phyloP scores from a whole-genome alignment of 2,329 filamentous ascomycete genomes.

The Sordariomycetes sp. region DNA sequence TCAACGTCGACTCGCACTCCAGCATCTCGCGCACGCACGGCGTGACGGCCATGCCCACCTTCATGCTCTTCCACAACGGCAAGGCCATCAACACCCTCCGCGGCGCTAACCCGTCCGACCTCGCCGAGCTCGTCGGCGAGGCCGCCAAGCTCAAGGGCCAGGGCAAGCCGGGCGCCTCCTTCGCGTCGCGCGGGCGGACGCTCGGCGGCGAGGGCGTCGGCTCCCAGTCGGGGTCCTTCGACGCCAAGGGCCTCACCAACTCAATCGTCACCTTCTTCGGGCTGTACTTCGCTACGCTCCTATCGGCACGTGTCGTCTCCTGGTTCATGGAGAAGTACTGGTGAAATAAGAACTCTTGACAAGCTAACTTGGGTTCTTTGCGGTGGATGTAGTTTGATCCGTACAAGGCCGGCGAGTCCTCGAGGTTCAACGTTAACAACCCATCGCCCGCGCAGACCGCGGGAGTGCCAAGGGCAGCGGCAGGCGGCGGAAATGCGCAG shows the following conservation, averaged over 20 bases:
- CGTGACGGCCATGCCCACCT: slow-evolving; percentile 86
- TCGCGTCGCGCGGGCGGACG: slow-evolving; percentile 45
- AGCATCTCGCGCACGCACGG: slow-evolving; percentile 67
- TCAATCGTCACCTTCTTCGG: slow-evolving; percentile 44
- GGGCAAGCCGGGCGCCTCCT: slow-evolving; percentile 34
- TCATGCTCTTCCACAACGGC: slow-evolving; percentile 77
- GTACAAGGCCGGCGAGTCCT: slow-evolving; percentile 49
- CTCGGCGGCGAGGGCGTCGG: slow-evolving; percentile 41
- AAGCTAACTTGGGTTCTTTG: not conserved
- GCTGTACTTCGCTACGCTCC: slow-evolving; percentile 50
- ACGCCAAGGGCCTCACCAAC: slow-evolving; percentile 35
- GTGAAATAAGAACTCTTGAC: slow-evolving; percentile 12
- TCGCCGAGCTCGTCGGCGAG: slow-evolving; percentile 68
- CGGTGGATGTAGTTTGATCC: slow-evolving; percentile 42
- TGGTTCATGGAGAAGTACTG: not conserved
- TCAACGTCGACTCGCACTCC: slow-evolving; percentile 78
- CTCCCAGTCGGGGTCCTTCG: slow-evolving; percentile 12
- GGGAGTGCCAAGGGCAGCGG: slow-evolving; percentile 9
- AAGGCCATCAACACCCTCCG: slow-evolving; percentile 63
- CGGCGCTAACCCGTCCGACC: slow-evolving; percentile 68
- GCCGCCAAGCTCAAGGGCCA: slow-evolving; percentile 42
- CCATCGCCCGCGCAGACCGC: slow-evolving; percentile 14
- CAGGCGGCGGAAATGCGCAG: slow-evolving; percentile 9
- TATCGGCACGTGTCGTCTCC: slow-evolving; percentile 35
- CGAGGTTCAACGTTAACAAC: slow-evolving; percentile 44